Evolutionary conservation across 371 early-diverging fungal genomes (phyloP).

Genomic region (Mycotypha africana): DNA sequence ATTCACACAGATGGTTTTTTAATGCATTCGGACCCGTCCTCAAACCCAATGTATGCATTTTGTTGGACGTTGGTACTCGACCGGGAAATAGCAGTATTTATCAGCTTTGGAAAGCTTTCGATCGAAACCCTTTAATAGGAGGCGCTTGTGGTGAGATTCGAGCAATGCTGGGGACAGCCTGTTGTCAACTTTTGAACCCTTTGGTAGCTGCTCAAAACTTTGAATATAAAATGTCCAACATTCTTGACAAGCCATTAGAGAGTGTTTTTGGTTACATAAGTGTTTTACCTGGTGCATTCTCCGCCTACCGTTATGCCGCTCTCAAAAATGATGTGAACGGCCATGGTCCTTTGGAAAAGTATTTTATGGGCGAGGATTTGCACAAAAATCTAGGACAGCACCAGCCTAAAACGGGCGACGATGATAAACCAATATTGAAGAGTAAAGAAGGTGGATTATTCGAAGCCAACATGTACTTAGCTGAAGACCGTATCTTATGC

Average conservation of each 20-base stretch:
- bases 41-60: conserved; percentile 71
- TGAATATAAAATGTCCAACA: conserved; percentile 82
- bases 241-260: conserved; percentile 85
- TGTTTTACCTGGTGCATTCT: conserved; percentile 85
- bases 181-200: conserved; percentile 68
- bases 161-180: conserved; percentile 67
- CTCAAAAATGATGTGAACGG: conserved; percentile 60
- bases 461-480: conserved; percentile 72
- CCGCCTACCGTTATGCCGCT: conserved; percentile 79
- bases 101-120: conserved; percentile 78
- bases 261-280: conserved; percentile 83
- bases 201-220: conserved; percentile 82
- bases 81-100: conserved; percentile 68
- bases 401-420: too few species aligned
- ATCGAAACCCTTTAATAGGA: conserved; percentile 59
- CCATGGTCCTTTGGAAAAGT: conserved; percentile 63
- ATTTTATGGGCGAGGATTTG: conserved; percentile 71
- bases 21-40: conserved; percentile 77
- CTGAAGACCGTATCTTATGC: conserved; percentile 85
- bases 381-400: conserved; percentile 43
- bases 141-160: conserved; percentile 89
- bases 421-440: neutral
- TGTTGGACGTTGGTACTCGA: conserved; percentile 83
- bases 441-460: conserved; percentile 41
- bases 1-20: conserved; percentile 90